A percentile compares a stretch with the other conserved stretches of the same genome.
phyloP scores from a whole-genome alignment of 2,329 filamentous ascomycete species.

The Fusarium irregulare region DNA sequence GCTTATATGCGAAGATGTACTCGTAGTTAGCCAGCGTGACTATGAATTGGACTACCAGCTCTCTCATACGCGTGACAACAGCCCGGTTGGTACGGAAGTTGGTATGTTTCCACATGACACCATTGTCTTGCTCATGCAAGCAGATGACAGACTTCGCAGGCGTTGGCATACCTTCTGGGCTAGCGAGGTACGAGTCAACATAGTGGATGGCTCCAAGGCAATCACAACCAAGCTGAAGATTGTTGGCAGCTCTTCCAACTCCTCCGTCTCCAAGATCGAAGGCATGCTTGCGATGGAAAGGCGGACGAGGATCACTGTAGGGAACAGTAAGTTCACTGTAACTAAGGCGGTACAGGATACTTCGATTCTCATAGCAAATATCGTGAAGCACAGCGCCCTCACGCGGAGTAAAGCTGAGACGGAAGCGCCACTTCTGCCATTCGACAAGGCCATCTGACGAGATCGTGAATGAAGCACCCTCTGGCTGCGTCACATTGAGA shows the following conservation, averaged over 20 bases:
- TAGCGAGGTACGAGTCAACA: conserved; percentile 60
- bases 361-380: conserved; percentile 72
- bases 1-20: conserved; percentile 64
- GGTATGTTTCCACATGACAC: conserved; percentile 77
- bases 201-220: conserved; percentile 62
- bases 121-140: conserved; percentile 76
- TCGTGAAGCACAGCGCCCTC: conserved; percentile 78
- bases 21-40: conserved; percentile 78
- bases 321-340: conserved; percentile 78
- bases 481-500: conserved; percentile 69
- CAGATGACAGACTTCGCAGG: conserved; percentile 70
- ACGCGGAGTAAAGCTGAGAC: conserved; percentile 75
- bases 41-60: conserved; percentile 75
- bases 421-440: conserved; percentile 75
- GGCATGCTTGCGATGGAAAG: conserved; percentile 76
- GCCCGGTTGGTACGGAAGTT: conserved; percentile 72
- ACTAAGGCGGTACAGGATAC: conserved; percentile 72
- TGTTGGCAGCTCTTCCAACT: conserved; percentile 73
- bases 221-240: conserved; percentile 73
- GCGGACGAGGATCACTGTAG: conserved; percentile 73
- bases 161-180: conserved; percentile 63
- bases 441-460: conserved; percentile 59
- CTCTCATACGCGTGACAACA: conserved; percentile 68
- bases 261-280: conserved; percentile 78
- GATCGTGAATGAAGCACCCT: conserved; percentile 55